Evolutionary conservation across 257 asterid genomes (phyloP).

Genomic region (Solanum piurae): DNA sequence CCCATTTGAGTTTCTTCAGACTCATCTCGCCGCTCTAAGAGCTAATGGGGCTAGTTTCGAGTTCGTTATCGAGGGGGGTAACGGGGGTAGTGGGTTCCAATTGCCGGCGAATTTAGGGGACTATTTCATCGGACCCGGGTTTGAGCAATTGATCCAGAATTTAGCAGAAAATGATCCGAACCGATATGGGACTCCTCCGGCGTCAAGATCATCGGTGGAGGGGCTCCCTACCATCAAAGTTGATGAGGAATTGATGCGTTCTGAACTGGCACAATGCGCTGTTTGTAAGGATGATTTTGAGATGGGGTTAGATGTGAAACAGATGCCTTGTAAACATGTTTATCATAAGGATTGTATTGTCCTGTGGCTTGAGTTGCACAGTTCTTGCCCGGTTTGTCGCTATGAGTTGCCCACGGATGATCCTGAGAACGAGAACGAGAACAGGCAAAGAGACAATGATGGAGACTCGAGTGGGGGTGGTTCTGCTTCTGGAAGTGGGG

Average conservation of each 20-base stretch:
- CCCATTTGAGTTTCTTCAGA: conserved; percentile 30
- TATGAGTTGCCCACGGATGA: conserved; percentile 80
- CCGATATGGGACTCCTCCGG: conserved; percentile 69
- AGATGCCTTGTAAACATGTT: conserved; percentile 79
- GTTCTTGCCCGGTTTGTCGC: conserved; percentile 79
- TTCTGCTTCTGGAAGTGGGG: conserved; percentile 19
- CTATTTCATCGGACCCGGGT: conserved; percentile 60
- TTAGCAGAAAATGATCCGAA: conserved; percentile 74
- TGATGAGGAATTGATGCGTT: conserved; percentile 38
- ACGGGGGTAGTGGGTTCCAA: conserved; percentile 10
- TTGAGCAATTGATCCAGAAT: conserved; percentile 68
- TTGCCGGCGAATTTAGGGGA: conserved; percentile 45
- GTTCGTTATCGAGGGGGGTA: conserved; percentile 32
- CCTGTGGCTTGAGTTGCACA: conserved; percentile 82
- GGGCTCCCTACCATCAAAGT: conserved; percentile 34
- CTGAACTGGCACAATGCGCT: conserved; percentile 70
- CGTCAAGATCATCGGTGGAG: conserved; percentile 46
- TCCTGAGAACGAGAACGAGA: conserved; percentile 70
- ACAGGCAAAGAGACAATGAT: conserved; percentile 1
- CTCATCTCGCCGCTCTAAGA: conserved; percentile 35
- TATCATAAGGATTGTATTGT: conserved; percentile 65
- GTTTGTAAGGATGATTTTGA: conserved; percentile 80
- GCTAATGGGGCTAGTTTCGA: conserved; percentile 48
- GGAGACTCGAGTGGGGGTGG: conserved; percentile 7
- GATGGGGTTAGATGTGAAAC: conserved; percentile 40